Base-by-base conservation (phyloP, 768 basidiomycete species). In the Rossbeevera mucosa region DNA sequence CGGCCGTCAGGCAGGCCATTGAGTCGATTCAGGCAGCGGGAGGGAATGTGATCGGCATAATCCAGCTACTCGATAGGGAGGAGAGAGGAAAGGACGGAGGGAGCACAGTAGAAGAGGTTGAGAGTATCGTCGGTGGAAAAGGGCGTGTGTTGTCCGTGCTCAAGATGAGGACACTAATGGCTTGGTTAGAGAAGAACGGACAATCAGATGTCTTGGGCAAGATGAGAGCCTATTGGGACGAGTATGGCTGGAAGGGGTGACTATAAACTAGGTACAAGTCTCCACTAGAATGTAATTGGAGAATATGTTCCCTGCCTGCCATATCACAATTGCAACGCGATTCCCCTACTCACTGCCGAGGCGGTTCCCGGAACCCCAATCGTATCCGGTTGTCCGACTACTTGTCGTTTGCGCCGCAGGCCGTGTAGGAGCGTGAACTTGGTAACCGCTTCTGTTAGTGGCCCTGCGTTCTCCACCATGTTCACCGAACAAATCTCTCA, bases 41-140 rank as follows among this genome's bases (percentile, higher is more conserved):
- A 2, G 93, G 94, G 0, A 76, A 87, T 49, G 85, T 96, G 7
- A 88, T 94, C 0, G 95, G 95, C 1, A 88, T 96, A 18, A 79
- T 95, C 7, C 85, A 93, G 64, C 78, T 86, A 42, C 76, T 99
- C 5, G 93, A 98, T 65, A 76, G 79, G 68, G 62, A 74, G 51
- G 77, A 79, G 51, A 73, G 73, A 16, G 74, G 75, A 47, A 71
- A 72, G 44, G 61, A 51, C 68, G 80, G 44, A 69, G 74, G 74
- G 71, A 88, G 85, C 56, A 91, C 92, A 0, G 87, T 94, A 6
- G 79, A 83, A 62, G 93, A 97, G 65, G 77, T 97, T 8, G 88
- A 93, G 64, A 67, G 67, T 16, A 74, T 90, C 44, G 73, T 93
- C 21, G 81, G 77, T 31, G 89, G 91, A 12, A 61, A 56, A 18